phyloP scores from a whole-genome alignment of 2,329 filamentous ascomycete species.

The Phaeosphaeria sp. region DNA sequence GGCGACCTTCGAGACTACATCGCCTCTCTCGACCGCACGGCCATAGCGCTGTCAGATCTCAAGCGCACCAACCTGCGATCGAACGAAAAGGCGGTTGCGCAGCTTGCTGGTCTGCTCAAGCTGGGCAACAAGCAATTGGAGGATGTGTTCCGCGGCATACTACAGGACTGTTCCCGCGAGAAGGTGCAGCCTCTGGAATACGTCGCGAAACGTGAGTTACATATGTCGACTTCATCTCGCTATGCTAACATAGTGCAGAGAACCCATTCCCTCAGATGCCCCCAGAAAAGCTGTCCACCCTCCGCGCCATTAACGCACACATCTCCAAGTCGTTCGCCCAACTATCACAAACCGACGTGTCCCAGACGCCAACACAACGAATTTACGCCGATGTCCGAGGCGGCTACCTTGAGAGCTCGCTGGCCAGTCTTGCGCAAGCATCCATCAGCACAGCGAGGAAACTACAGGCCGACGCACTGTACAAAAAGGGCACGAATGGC shows the following conservation, averaged over 20 bases:
- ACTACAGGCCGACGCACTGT: constrained; percentile 77
- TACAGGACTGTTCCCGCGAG: constrained; percentile 78
- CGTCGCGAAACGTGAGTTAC: constrained; percentile 78
- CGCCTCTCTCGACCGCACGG: constrained; percentile 85
- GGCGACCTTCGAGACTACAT: constrained; percentile 85
- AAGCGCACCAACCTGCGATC: constrained; percentile 88
- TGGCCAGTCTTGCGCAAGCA: constrained; percentile 87
- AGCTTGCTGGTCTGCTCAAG: constrained; percentile 78
- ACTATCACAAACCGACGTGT: constrained; percentile 52
- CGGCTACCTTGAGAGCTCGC: constrained; percentile 80
- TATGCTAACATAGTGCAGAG: constrained; percentile 49
- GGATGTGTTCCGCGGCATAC: constrained; percentile 77
- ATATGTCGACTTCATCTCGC: too few relatives aligned
- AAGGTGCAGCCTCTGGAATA: constrained; percentile 86
- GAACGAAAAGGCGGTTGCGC: constrained; percentile 86
- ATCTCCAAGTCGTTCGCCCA: constrained; percentile 67
- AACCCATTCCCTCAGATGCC: constrained; percentile 81
- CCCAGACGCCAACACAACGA: constrained; percentile 74
- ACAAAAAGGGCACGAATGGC: constrained; percentile 86
- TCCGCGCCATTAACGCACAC: constrained; percentile 81
- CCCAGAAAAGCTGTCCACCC: constrained; percentile 74
- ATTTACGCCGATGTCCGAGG: constrained; percentile 88
- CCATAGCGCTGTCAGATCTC: constrained; percentile 82
- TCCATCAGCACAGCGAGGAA: constrained; percentile 80
- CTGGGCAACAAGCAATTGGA: constrained; percentile 84